Percentiles rank a stretch among this genome's conserved stretches.
These are phyloP conservation scores for Colletotrichum endophyticum DNA, from an alignment of 2,329 filamentous ascomycete species.

Conservation along the genomic window DNA sequence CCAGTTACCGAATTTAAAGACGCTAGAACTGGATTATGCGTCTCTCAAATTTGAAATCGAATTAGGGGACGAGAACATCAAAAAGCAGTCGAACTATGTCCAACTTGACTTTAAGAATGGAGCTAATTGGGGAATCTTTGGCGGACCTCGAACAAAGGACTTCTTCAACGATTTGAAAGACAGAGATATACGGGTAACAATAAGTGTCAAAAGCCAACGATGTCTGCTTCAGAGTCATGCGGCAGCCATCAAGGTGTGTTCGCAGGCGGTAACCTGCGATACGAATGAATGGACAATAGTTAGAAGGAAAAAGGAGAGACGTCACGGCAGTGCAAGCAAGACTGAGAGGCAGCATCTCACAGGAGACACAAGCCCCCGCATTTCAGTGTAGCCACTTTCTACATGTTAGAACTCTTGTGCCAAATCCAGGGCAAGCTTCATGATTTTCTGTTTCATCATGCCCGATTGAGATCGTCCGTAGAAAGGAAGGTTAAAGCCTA, in stretches of 20 bases:
- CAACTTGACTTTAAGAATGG: neutral
- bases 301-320: neutral
- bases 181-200: neutral
- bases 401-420: neutral
- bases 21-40: neutral
- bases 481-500: neutral
- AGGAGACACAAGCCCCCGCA: neutral
- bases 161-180: neutral
- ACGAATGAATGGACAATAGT: neutral
- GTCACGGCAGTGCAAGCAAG: neutral
- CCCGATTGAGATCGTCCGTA: neutral
- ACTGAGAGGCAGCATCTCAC: neutral
- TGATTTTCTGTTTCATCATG: neutral
- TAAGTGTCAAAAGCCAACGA: neutral
- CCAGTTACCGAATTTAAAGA: neutral
- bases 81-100: neutral
- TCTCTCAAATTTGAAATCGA: neutral
- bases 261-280: neutral
- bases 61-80: neutral
- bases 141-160: neutral
- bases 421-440: neutral
- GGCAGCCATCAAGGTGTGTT: neutral
- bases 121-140: neutral
- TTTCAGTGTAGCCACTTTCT: neutral
- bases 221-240: neutral